phyloP scores from a whole-genome alignment of 2,329 filamentous ascomycete species.

The Fusarium solani-melongenae region DNA sequence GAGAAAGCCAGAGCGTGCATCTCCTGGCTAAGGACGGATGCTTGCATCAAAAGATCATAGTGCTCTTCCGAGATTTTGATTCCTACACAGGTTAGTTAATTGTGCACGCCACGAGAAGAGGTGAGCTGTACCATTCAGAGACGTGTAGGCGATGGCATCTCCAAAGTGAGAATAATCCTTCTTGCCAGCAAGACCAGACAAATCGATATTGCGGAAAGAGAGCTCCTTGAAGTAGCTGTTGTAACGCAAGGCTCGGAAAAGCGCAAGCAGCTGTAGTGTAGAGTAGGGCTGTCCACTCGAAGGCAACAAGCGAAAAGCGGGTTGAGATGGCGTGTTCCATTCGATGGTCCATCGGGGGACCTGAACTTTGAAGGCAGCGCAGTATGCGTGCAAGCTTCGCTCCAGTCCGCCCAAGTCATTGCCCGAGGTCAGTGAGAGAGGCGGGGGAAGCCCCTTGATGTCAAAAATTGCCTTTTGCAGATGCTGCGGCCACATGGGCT shows the following conservation, averaged over 20 bases:
- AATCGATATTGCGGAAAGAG: slow-evolving; percentile 65
- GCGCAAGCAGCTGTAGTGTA: slow-evolving; percentile 64
- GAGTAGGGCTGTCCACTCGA: slow-evolving; percentile 55
- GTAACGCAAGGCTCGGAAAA: slow-evolving; percentile 66
- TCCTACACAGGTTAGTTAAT: slow-evolving; percentile 47
- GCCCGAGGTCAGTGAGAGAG: slow-evolving; percentile 64
- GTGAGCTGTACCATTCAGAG: slow-evolving; percentile 58
- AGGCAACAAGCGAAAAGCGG: slow-evolving; percentile 65
- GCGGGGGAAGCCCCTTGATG: slow-evolving; percentile 62
- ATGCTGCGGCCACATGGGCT: slow-evolving; percentile 68
- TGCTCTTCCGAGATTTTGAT: slow-evolving; percentile 61
- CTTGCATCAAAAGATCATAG: slow-evolving; percentile 59
- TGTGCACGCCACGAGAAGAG: not conserved
- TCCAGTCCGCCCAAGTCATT: slow-evolving; percentile 66
- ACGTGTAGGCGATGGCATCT: slow-evolving; percentile 62
- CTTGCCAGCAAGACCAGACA: slow-evolving; percentile 53
- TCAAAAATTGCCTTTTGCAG: slow-evolving; percentile 65
- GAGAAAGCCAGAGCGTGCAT: slow-evolving; percentile 66
- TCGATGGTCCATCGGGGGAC: slow-evolving; percentile 64
- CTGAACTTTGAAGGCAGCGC: slow-evolving; percentile 61
- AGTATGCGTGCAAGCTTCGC: slow-evolving; percentile 66
- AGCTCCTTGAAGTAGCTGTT: slow-evolving; percentile 70
- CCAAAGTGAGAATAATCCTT: slow-evolving; percentile 58
- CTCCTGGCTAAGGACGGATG: slow-evolving; percentile 65
- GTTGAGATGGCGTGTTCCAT: slow-evolving; percentile 55